Conservation (phyloP, 2,329 filamentous ascomycete species). For the Chlorencoelia australis region DNA sequence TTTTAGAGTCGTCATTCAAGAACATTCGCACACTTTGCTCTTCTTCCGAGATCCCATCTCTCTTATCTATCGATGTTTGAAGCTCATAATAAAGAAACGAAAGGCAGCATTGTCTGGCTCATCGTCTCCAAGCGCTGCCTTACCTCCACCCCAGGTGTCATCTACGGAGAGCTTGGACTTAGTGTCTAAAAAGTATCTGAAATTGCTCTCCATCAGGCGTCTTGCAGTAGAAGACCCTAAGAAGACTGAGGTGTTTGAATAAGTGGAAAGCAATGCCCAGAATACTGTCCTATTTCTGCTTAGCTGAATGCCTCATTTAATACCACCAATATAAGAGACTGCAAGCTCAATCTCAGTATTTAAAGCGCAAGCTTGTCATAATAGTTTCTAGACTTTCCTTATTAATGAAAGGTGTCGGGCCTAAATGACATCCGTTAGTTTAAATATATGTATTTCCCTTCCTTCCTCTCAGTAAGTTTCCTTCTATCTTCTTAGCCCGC, state of each 20-base stretch:
- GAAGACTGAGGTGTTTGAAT: too few relatives aligned
- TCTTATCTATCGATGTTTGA: not conserved
- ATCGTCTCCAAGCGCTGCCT: not conserved
- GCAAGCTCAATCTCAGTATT: too few relatives aligned
- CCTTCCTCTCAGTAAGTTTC: too few relatives aligned
- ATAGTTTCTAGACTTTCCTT: not conserved
- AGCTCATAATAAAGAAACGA: not conserved
- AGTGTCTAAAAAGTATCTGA: not conserved
- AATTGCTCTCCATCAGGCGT: not conserved
- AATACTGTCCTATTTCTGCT: too few relatives aligned
- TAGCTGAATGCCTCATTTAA: too few relatives aligned
- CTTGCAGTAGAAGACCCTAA: not conserved
- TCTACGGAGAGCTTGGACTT: not conserved
- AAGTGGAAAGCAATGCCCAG: too few relatives aligned
- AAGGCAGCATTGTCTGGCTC: not conserved
- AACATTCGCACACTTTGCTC: not conserved
- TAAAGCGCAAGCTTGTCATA: not conserved
- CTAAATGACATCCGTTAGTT: too few relatives aligned
- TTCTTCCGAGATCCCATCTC: not conserved
- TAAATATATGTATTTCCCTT: too few relatives aligned
- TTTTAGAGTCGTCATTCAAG: slow-evolving; percentile 1
- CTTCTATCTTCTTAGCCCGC: too few relatives aligned
- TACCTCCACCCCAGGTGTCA: not conserved
- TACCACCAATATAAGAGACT: too few relatives aligned
- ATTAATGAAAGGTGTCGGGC: not conserved